phyloP scores from a whole-genome alignment of 495 filamentous ascomycete genomes.

The Jackrogersella multiformis region DNA sequence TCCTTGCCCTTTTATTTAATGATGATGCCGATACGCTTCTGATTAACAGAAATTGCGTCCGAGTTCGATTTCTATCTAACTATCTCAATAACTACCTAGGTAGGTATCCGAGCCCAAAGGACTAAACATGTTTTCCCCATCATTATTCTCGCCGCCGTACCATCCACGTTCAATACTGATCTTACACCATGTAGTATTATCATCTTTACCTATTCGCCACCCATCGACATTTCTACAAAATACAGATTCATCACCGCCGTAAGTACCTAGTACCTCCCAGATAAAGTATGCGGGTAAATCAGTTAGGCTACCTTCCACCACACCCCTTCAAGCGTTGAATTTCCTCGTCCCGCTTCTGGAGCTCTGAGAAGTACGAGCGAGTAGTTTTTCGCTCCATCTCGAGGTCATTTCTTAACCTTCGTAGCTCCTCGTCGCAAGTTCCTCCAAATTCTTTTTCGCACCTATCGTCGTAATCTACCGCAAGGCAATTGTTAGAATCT shows the following conservation, averaged over 20 bases:
- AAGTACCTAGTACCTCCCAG: too few species aligned
- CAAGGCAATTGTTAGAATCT: background rate
- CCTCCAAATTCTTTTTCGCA: too few species aligned
- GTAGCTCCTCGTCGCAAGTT: background rate
- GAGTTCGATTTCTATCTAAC: background rate
- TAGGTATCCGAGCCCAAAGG: too few species aligned
- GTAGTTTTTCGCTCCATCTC: background rate
- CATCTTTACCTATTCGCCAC: too few species aligned
- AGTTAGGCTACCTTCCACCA: background rate
- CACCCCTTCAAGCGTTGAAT: background rate
- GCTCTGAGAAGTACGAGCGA: background rate
- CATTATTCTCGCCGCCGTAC: too few species aligned
- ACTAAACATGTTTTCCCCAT: too few species aligned
- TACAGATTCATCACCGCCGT: too few species aligned
- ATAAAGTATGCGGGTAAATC: too few species aligned
- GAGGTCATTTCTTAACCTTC: background rate
- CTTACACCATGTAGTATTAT: too few species aligned
- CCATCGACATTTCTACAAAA: too few species aligned
- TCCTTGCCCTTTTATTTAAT: constrained; percentile 1
- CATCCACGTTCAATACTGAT: too few species aligned
- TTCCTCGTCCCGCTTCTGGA: background rate
- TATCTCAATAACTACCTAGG: background rate
- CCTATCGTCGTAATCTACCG: background rate
- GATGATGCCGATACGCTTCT: background rate
- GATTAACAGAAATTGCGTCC: background rate